These are phyloP conservation scores for Ramichloridium luteum DNA, from an alignment of 2,329 filamentous ascomycete genomes.

Conservation along the genomic window DNA sequence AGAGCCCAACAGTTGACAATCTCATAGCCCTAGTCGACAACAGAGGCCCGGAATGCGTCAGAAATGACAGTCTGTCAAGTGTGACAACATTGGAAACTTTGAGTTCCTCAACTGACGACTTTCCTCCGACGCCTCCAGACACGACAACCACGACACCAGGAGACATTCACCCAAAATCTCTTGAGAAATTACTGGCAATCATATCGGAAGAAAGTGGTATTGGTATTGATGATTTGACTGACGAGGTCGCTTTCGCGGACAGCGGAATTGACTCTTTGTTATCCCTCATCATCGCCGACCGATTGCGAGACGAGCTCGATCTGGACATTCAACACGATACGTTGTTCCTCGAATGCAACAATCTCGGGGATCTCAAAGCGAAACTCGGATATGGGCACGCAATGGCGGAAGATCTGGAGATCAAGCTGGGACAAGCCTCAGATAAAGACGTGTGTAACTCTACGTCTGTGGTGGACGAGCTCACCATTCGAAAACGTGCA, in stretches of 20 bases:
- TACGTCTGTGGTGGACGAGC: too few species aligned
- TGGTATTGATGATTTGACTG: slow-evolving; percentile 3
- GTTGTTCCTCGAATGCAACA: slow-evolving; percentile 12
- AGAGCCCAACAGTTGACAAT: too few species aligned
- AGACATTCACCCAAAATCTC: slow-evolving; percentile 25
- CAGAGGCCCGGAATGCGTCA: too few species aligned
- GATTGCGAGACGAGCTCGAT: slow-evolving; percentile 18
- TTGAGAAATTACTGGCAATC: slow-evolving; percentile 1
- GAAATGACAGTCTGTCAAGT: too few species aligned
- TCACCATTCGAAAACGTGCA: too few species aligned
- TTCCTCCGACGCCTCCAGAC: background rate
- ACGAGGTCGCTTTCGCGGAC: slow-evolving; percentile 13
- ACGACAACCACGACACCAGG: background rate
- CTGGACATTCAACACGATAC: slow-evolving; percentile 11
- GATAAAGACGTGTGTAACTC: too few species aligned
- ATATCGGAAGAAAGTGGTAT: slow-evolving; percentile 5
- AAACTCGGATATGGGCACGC: too few species aligned
- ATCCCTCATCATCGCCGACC: slow-evolving; percentile 13
- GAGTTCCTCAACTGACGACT: background rate
- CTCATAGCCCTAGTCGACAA: too few species aligned
- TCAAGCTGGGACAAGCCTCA: too few species aligned
- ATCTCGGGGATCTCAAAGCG: slow-evolving; percentile 7
- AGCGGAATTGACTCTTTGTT: slow-evolving; percentile 21
- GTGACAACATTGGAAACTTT: background rate
- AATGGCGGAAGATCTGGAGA: too few species aligned